Evolutionary conservation across 495 filamentous ascomycete genomes (phyloP), one percentile per base, ranked within the genome.

Genomic region (Xanthoparmelia taractica): DNA sequence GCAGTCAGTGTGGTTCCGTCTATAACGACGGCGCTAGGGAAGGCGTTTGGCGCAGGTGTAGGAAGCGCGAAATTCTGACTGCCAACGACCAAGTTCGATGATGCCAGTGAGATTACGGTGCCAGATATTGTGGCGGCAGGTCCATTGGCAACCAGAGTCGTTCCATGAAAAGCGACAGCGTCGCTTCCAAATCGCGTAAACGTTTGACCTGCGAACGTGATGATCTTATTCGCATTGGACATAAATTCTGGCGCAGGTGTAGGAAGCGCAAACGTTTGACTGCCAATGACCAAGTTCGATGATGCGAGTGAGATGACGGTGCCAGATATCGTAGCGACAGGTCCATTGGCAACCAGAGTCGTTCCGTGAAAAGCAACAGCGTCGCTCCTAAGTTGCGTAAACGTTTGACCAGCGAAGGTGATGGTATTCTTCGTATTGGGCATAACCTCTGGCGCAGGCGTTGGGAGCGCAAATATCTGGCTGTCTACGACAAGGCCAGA

Each of bases 1-100:
- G 58, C 52, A 6, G 20, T 38, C 17, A 65, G 48, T n/a, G 57
- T 65, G 11, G 43, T 65, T 23, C 63, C 63, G 23, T 59, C 57
- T 15, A 65, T 60, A 0, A 50, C 27, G 23, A 65, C 20, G 20
- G 33, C 61, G 25, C 41, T 56, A 27, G 36, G 31, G 11, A 52
- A 7, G 25, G 52, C 7, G n/a, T n/a, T n/a, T n/a, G n/a, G n/a
- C 18, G 33, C 11, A 8, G 15, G n/a, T 0, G 29, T 25, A 1
- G 63, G 37, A 12, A 65, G 50, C 1, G 34, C 36, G 23, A 43
- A 58, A 0, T 37, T 12, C 43, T 63, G 50, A 11, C 54, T 38
- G n/a, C 43, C 37, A 18, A 63, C 52, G n/a, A 43, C 33, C 8
- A 63, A 12, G 37, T n/a, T 25, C 23, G 36, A 29, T 17, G 33